Conservation (phyloP, 176 grass and related monocot genomes). For the Pontederia paniculata region DNA sequence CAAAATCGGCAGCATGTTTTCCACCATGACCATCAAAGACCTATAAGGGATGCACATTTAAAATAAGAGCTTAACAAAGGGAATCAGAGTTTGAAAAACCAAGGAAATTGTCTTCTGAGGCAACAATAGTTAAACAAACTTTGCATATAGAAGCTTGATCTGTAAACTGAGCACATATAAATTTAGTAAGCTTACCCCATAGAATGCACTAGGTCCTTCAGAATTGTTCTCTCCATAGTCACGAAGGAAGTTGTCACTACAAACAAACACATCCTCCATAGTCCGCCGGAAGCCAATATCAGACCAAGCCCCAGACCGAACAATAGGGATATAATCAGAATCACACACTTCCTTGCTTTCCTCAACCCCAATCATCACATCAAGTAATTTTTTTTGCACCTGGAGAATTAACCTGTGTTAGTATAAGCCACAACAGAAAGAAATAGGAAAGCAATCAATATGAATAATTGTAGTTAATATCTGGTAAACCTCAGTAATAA, state of each 20-base stretch:
- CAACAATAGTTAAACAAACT: neutral
- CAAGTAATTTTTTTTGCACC: slow-evolving; percentile 36
- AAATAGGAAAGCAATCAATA: neutral
- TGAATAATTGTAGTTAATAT: neutral
- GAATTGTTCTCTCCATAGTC: slow-evolving; percentile 45
- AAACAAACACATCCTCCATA: slow-evolving; percentile 86
- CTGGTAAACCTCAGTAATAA: neutral
- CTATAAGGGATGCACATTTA: slow-evolving; percentile 26
- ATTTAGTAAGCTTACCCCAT: slow-evolving; percentile 55
- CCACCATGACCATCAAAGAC: slow-evolving; percentile 96
- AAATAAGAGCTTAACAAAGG: neutral
- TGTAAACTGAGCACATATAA: too few relatives aligned
- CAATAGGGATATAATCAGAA: slow-evolving; percentile 41
- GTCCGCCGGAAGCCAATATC: slow-evolving; percentile 49
- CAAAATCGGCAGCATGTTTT: slow-evolving; percentile 89
- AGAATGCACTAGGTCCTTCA: slow-evolving; percentile 64
- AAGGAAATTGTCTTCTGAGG: neutral
- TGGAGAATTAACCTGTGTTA: slow-evolving; percentile 7
- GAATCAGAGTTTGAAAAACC: neutral
- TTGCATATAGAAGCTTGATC: too few relatives aligned
- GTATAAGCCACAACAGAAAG: neutral
- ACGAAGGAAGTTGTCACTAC: slow-evolving; percentile 54
- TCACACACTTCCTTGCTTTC: slow-evolving; percentile 34
- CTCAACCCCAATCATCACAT: slow-evolving; percentile 21
- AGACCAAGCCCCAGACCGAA: slow-evolving; percentile 65